A percentile compares a stretch with the other conserved stretches of the same genome.
Evolutionary conservation across 257 asterid species (phyloP).

Genomic region (Osmanthus fragrans): DNA sequence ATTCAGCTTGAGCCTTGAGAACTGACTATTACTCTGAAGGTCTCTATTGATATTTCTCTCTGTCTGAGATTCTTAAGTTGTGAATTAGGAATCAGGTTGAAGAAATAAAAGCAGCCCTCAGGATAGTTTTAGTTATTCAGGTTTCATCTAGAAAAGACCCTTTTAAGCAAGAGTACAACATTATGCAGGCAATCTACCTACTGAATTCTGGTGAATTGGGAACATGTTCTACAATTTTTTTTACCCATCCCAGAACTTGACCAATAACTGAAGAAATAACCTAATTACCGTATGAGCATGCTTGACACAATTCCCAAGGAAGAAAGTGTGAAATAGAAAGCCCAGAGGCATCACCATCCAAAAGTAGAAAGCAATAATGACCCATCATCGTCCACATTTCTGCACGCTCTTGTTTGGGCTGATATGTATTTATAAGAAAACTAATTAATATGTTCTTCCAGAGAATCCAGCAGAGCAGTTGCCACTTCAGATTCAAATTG

Average conservation of each 20-base stretch:
- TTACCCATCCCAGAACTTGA: too few species aligned
- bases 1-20: not conserved
- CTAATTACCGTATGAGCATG: too few species aligned
- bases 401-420: too few species aligned
- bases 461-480: not conserved
- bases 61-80: not conserved
- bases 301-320: too few species aligned
- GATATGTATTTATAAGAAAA: too few species aligned
- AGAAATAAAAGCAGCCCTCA: not conserved
- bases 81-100: not conserved
- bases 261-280: too few species aligned
- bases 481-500: constrained; percentile 16
- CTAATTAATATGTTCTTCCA: too few species aligned
- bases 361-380: too few species aligned
- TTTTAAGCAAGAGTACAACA: not conserved
- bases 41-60: not conserved
- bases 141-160: not conserved
- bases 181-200: not conserved
- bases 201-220: not conserved
- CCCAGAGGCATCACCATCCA: too few species aligned
- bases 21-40: not conserved
- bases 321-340: too few species aligned
- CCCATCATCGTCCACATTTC: too few species aligned
- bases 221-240: not conserved
- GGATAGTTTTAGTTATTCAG: not conserved